Evolutionary conservation across 2,329 filamentous ascomycete species (phyloP), one percentile per base, ranked within the genome.

Genomic region (Keithomyces neogunnii): DNA sequence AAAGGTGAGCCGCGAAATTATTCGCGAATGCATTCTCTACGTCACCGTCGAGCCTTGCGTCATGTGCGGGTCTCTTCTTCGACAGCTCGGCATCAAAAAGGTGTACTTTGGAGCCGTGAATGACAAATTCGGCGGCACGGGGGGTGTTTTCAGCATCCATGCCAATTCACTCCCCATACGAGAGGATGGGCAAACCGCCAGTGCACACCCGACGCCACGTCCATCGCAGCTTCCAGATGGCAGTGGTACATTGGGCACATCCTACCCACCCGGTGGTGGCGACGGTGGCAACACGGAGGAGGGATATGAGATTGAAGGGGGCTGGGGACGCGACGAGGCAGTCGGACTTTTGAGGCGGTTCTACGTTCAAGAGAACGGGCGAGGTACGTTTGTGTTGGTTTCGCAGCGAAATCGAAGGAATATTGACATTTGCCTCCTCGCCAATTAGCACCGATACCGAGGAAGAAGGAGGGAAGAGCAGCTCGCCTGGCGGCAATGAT

Each of bases 11-110:
- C 78, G 81, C 35, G 78, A 77, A 10, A 80, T 92, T 56, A 75
- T 97, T 59, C 75, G 74, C 39, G 81, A 91, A 57, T 78, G 78
- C 59, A 86, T 84, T 8, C 81, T 99, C 48, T 99, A 99, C 68
- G 93, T 99, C 47, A 99, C 93, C 0, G 92, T 99, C 50, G 95
- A 99, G 70, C 93, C 93, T 4, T 99, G 93, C 68, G 89, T 99
- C 72, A 99, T 99, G 93, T 99, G 93, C 66, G 93, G 93, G 10
- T 95, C 90, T 5, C 82, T 95, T 49, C 78, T 99, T 48, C 83
- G 90, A 48, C 95, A 99, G 69, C 85, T 95, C 57, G 81, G 84
- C 11, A 90, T 99, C 68, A 82, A 86, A 55, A 86, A 86, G 58
- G 93, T 99, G 33, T 97, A 92, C 68, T 99, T 93, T 68, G 95